These are phyloP conservation scores for Rhodomyrtus tomentosa DNA, from an alignment of 345 rosid species.

Conservation along the genomic window DNA sequence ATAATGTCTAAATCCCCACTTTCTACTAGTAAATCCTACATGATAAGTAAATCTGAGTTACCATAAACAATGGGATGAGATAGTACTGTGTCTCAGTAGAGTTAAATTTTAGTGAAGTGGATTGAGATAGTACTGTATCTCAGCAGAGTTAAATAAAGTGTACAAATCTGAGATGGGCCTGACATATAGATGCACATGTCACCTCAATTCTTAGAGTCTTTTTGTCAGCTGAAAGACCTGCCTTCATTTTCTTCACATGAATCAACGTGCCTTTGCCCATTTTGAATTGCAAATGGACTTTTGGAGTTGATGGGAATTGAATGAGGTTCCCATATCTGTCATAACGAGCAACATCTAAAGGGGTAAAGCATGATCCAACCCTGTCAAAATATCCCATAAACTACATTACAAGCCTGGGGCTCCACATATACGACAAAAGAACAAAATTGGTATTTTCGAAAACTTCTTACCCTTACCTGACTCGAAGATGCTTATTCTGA, in stretches of 20 bases:
- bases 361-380: conserved; percentile 42
- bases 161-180: not conserved
- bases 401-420: not conserved
- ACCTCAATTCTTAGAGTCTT: conserved; percentile 35
- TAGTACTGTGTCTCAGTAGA: not conserved
- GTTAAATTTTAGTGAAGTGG: not conserved
- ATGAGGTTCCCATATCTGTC: conserved; percentile 37
- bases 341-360: conserved; percentile 25
- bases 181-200: not conserved
- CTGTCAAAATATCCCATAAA: conserved; percentile 14
- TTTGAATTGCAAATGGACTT: conserved; percentile 19
- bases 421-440: not conserved
- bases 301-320: conserved; percentile 24
- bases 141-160: not conserved
- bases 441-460: not conserved
- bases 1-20: conserved; percentile 26
- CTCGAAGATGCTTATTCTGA: not conserved
- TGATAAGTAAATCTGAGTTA: not conserved
- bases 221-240: conserved; percentile 21
- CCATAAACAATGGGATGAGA: not conserved
- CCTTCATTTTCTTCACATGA: conserved; percentile 13
- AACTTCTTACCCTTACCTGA: not conserved
- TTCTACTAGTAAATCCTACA: conserved; percentile 35
- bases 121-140: not conserved
- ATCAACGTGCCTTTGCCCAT: not conserved